These are phyloP conservation scores for Metschnikowia arizonensis DNA, from an alignment of 805 yeast genomes.

Conservation along the genomic window DNA sequence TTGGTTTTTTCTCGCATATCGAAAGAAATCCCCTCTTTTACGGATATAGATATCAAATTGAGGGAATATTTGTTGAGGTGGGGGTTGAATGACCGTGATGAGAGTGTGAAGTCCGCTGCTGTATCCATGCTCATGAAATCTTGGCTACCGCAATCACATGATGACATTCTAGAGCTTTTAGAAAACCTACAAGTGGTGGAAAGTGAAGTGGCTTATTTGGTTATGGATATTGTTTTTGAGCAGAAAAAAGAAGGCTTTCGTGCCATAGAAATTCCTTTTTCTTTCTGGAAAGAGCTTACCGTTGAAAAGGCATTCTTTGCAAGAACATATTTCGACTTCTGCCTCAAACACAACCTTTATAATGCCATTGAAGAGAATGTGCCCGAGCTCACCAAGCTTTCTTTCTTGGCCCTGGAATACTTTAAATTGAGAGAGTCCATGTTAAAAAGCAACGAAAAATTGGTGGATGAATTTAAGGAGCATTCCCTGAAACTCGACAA, in stretches of 20 bases:
- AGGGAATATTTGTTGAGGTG: constrained; percentile 69
- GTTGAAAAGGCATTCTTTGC: constrained; percentile 73
- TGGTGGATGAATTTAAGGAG: constrained; percentile 15
- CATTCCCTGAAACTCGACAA: constrained; percentile 8
- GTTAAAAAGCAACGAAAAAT: constrained; percentile 21
- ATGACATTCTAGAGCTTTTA: constrained; percentile 67
- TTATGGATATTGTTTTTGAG: constrained; percentile 60
- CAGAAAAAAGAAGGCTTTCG: constrained; percentile 59
- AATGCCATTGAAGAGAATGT: constrained; percentile 62
- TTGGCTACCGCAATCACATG: constrained; percentile 69
- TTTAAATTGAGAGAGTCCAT: constrained; percentile 42
- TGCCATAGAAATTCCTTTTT: constrained; percentile 56
- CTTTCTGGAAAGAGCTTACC: constrained; percentile 64
- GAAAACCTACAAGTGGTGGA: constrained; percentile 68
- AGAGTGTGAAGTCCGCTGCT: constrained; percentile 67
- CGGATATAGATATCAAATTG: constrained; percentile 40
- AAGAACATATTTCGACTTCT: constrained; percentile 61
- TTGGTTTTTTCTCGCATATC: constrained; percentile 65
- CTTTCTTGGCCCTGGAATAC: constrained; percentile 54
- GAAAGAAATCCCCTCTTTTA: constrained; percentile 61
- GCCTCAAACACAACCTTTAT: constrained; percentile 48
- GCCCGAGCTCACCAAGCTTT: constrained; percentile 75
- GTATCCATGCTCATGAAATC: constrained; percentile 58
- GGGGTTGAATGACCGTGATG: constrained; percentile 89
- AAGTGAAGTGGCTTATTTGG: constrained; percentile 62